Evolutionary conservation across 148 eudicot species (phyloP), one percentile per base, ranked within the genome.

Genomic region (Amaranthus cruentus): DNA sequence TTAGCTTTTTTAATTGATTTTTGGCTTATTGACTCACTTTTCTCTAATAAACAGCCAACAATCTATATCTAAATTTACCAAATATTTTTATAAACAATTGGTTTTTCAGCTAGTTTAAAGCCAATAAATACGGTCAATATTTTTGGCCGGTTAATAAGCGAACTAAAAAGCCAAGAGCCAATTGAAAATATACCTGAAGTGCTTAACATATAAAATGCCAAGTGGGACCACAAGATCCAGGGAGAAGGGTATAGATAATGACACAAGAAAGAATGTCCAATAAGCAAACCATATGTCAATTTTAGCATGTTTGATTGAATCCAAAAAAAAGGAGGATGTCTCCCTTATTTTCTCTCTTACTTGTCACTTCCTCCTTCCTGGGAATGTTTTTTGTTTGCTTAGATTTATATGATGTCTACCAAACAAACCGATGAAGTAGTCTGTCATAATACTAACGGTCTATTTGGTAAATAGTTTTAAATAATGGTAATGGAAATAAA

Each of bases 211-310:
- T 28, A 28, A 42, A 62, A 28, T 21, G 18, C 42, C 38, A 2
- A 48, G 66, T 53, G 55, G 75, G 75, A 77, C 75, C 71, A 66
- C 13, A 6, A 56, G 74, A 61, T 55, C 62, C 14, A 63, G 10
- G 6, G 47, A 6, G 15, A 44, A 38, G 10, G 9, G 48, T 14
- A 48, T 10, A 48, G 55, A 52, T 69, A 52, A 71, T 49, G 38
- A 28, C 38, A 28, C 38, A 28, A 56, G 13, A 70, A 21, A 62
- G 13, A 5, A 76, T 76, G 75, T 65, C 71, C 57, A 55, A 47
- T 46, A 56, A 64, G 50, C 66, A 64, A 62, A 71, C 72, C 76
- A 77, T 42, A 53, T 64, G 76, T 77, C 80, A 57, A 77, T 77
- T 77, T 51, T 10, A 66, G 75, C 79, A 70, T 63, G 70, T 70